Evolutionary conservation across 257 asterid genomes (phyloP), one percentile per base, ranked within the genome.

Genomic region (Solanum dulcamara): DNA sequence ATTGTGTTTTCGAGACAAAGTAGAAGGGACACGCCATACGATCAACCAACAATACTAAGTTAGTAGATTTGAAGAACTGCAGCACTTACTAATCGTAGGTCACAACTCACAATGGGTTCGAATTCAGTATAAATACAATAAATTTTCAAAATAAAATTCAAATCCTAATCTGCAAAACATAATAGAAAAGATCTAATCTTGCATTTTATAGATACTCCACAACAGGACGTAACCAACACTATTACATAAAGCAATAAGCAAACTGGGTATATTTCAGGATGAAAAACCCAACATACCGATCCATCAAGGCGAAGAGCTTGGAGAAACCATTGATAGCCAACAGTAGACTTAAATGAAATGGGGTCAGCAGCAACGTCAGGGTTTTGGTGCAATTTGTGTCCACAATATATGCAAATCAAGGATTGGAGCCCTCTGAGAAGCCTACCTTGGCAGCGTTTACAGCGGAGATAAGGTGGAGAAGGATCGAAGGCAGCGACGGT

Each of bases 341-440:
- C 42, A 83, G 95, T 93, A 82, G 94, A 92, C 42, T 89, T 90
- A 81, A 93, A 96, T 81, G 86, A 83, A 72, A 96, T 90, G 33
- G 95, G 94, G 20, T 89, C 94, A 3, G 92, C 94, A 59, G 60
- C 44, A 53, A 84, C 90, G 81, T 84, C 90, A 62, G 91, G 94
- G 84, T 87, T 88, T 50, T 80, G 86, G 80, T 91, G 93, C 57
- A 84, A 91, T 13, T 86, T 75, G 28, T 67, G 86, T 75, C 97
- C 98, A 83, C 98, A 96, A 68, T 93, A 93, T 55, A 93, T 83
- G 87, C 99, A 96, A 84, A 94, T 82, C 66, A 93, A 84, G 3
- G 99, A 93, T 79, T 93, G 87, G 13, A 89, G 59, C 62, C 97
- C 99, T 89, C 98, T 90, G 35, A 96, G 94, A 82, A 96, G 97